A percentile compares a stretch with the other conserved stretches of the same genome.
Evolutionary conservation across 768 basidiomycete genomes (phyloP).

Genomic region (Cystoderma amianthinum): DNA sequence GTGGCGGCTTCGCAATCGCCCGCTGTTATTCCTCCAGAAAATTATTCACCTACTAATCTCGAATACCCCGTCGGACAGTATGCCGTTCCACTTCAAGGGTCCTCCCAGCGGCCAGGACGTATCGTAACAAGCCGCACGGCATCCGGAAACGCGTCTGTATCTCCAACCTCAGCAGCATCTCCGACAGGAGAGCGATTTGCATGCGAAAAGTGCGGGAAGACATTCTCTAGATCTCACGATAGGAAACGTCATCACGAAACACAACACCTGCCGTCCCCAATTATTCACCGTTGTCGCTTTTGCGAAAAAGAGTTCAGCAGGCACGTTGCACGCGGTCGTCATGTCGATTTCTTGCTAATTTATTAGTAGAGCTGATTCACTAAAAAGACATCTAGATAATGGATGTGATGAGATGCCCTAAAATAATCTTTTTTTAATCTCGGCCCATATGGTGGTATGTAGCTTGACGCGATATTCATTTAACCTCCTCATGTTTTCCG

Average conservation of each 20-base stretch:
- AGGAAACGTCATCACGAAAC: slow-evolving; percentile 78
- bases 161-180: slow-evolving; percentile 28
- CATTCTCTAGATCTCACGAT: slow-evolving; percentile 77
- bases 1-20: slow-evolving; percentile 14
- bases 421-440: slow-evolving; percentile 7
- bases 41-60: too few species aligned
- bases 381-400: slow-evolving; percentile 79
- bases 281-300: slow-evolving; percentile 62
- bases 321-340: slow-evolving; percentile 18
- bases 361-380: slow-evolving; percentile 48
- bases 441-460: background rate
- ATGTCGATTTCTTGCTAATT: slow-evolving; percentile 7
- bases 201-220: slow-evolving; percentile 72
- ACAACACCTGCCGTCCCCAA: slow-evolving; percentile 58
- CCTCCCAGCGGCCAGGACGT: slow-evolving; percentile 25
- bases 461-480: background rate
- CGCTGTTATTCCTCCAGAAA: slow-evolving; percentile 14
- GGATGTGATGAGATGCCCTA: slow-evolving; percentile 64
- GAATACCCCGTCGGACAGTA: too few species aligned
- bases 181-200: slow-evolving; percentile 56
- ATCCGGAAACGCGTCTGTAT: slow-evolving; percentile 21
- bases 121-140: slow-evolving; percentile 34
- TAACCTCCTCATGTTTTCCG: background rate
- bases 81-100: too few species aligned
- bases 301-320: slow-evolving; percentile 79